phyloP scores from a whole-genome alignment of 2,329 filamentous ascomycete species.

The Hyphodiscus sp. region DNA sequence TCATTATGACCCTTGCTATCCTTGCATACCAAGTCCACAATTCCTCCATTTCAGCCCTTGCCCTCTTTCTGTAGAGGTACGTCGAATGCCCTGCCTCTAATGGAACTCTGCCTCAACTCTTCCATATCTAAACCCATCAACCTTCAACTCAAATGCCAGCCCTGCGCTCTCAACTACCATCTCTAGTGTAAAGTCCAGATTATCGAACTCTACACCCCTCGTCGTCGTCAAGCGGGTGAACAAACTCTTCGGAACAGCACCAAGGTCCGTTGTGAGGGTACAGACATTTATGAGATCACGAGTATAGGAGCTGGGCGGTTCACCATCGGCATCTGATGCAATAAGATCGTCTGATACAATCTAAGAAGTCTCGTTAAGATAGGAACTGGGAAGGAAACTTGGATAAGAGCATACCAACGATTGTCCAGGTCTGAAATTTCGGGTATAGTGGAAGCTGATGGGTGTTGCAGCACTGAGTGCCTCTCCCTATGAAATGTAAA shows the following conservation, averaged over 20 bases:
- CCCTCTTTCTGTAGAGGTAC: not conserved
- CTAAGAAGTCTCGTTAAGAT: not conserved
- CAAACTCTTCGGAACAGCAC: constrained; percentile 64
- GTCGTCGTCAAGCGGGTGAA: constrained; percentile 75
- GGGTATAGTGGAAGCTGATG: constrained; percentile 78
- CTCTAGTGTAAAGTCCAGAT: constrained; percentile 74
- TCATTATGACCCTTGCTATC: no score
- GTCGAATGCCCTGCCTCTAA: constrained; percentile 29
- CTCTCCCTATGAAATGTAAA: constrained; percentile 48
- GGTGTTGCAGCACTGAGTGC: constrained; percentile 67
- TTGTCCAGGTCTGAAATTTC: constrained; percentile 73
- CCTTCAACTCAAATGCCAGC: constrained; percentile 70
- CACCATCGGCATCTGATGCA: constrained; percentile 59
- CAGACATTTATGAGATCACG: constrained; percentile 65
- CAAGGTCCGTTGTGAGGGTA: constrained; percentile 73
- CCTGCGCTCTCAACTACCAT: constrained; percentile 78
- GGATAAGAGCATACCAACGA: constrained; percentile 41
- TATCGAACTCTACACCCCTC: constrained; percentile 73
- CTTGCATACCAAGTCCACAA: not conserved
- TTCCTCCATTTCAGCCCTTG: not conserved
- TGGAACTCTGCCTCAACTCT: constrained; percentile 74
- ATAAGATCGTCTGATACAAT: constrained; percentile 76
- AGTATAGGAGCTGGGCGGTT: constrained; percentile 52
- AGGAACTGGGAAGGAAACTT: not conserved
- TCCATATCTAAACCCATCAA: constrained; percentile 71